Evolutionary conservation across 257 asterid species (phyloP), one percentile per base, ranked within the genome.

Genomic region (Rauvolfia tetraphylla): DNA sequence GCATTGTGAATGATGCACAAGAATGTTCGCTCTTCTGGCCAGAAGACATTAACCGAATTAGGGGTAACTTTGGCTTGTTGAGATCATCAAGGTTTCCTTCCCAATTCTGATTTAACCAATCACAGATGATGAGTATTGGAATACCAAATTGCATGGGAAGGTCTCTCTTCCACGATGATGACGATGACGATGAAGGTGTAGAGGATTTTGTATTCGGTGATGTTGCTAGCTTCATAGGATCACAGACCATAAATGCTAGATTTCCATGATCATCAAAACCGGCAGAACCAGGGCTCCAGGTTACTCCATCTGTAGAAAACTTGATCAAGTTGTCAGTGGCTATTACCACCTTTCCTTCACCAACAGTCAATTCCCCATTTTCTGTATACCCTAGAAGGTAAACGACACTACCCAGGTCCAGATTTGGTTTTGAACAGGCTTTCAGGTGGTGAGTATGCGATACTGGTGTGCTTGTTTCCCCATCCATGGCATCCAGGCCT

Each of bases 51-150:
- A 95, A 76, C 36, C 97, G 89, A 53, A 91, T 91, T 72, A 93
- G 72, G 1, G 97, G 97, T 54, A 91, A 72, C 85, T 91, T 95
- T 0, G 99, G 98, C 84, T 95, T 95, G 83, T 81, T 91, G 75
- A 91, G 91, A 78, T 95, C 99, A 56, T 95, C 97, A 0, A 95
- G 97, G 82, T 85, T 93, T 38, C 99, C 98, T 76, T 93, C 98
- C 99, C 97, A 93, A 75, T 91, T 90, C 86, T 95, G 98, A 88
- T 90, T 90, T 58, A 95, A 84, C 99, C 99, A 93, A 78, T 95
- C 97, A 76, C 91, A 89, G 78, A 93, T 91, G 76, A 93, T 78
- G 6, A 98, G 99, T 56, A 95, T 90, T 36, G 98, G 99, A 63
- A 93, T 93, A 23, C 99, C 99, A 48, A 95, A 93, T 83, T 95